Evolutionary conservation across 176 grass and related monocot species (phyloP).

Genomic region (Eragrostis nindensis): DNA sequence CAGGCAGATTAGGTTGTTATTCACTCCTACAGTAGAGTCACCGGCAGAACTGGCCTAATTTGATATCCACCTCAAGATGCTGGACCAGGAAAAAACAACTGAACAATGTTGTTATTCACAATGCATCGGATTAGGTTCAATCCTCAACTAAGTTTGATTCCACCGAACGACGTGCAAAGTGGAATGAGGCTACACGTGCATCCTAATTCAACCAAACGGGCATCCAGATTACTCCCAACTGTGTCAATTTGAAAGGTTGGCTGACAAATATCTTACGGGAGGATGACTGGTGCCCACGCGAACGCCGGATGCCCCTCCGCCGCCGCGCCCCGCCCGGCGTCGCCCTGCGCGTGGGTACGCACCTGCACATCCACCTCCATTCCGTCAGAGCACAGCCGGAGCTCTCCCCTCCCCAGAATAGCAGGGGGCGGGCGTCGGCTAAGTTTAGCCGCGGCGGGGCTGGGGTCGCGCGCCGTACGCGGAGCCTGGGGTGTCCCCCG

Average conservation of each 20-base stretch:
- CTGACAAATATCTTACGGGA: conserved; percentile 56
- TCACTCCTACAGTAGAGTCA: not conserved
- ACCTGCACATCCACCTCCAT: conserved; percentile 59
- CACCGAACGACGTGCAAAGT: no score
- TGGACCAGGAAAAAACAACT: not conserved
- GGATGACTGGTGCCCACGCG: conserved; percentile 62
- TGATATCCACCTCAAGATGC: not conserved
- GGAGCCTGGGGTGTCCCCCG: conserved; percentile 47
- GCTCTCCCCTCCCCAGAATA: conserved; percentile 25
- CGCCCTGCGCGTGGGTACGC: conserved; percentile 48
- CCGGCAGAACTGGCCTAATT: not conserved
- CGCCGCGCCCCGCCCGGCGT: conserved; percentile 22
- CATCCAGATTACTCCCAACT: conserved; percentile 3
- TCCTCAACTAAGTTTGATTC: not conserved
- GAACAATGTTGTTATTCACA: not conserved
- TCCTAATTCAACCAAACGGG: not conserved
- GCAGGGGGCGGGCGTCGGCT: conserved; percentile 14
- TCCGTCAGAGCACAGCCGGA: conserved; percentile 35
- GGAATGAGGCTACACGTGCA: conserved; percentile 8
- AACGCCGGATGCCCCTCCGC: conserved; percentile 17
- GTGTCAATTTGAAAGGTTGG: not conserved
- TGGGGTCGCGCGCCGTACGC: conserved; percentile 36
- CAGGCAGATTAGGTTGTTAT: no score
- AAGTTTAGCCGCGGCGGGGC: conserved; percentile 32
- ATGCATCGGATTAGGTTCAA: not conserved